Conservation (phyloP, 192 early-diverging fungal species). For the Rhizoclosmatium sp. region DNA sequence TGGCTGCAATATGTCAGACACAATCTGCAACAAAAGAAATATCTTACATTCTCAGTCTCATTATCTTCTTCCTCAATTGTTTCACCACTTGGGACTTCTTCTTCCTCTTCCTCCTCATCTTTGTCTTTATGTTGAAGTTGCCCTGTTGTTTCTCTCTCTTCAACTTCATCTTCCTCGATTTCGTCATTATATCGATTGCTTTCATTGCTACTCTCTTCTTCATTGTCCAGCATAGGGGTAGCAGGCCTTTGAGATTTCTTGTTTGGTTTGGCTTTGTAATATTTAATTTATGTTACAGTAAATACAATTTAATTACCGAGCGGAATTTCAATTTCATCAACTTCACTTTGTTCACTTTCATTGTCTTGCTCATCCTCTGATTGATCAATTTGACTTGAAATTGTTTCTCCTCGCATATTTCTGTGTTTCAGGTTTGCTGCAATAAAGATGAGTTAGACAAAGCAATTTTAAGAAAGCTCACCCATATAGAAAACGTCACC, state of each 20-base stretch:
- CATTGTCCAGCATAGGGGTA: neutral
- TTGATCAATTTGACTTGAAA: slow-evolving; percentile 35
- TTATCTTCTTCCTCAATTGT: neutral
- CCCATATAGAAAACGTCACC: slow-evolving; percentile 34
- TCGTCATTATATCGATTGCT: slow-evolving; percentile 10
- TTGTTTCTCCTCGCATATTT: slow-evolving; percentile 25
- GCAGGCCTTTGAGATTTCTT: neutral
- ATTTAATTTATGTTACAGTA: too few species aligned
- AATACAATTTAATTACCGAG: too few species aligned
- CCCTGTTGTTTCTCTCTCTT: neutral
- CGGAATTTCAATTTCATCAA: neutral
- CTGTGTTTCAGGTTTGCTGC: slow-evolving; percentile 37
- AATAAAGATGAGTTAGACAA: neutral
- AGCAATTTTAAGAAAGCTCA: neutral
- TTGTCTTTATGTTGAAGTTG: neutral
- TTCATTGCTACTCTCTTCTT: neutral
- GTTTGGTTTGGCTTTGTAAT: neutral
- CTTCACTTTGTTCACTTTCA: slow-evolving; percentile 13
- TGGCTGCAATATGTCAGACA: too few species aligned
- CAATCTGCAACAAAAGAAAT: too few species aligned
- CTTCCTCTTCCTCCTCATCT: slow-evolving; percentile 25
- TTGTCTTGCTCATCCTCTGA: slow-evolving; percentile 26
- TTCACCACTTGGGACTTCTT: slow-evolving; percentile 2
- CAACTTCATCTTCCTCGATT: neutral
- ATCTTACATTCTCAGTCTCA: neutral